Evolutionary conservation across 306 rosid genomes (phyloP), one percentile per base, ranked within the genome.

Genomic region (Quercus dentata): DNA sequence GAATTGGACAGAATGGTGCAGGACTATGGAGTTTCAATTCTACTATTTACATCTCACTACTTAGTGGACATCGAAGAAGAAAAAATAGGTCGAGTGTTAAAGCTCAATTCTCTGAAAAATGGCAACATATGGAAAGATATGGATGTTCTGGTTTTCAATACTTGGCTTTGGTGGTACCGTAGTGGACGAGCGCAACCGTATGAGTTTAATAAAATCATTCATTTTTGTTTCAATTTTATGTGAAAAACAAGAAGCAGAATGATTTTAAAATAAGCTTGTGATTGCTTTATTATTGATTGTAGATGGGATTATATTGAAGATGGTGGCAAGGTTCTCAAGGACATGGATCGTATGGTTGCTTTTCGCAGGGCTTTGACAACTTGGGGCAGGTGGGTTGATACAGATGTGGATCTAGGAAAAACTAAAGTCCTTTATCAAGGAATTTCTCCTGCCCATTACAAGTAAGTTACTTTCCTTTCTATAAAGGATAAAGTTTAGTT

Each of bases 161-260:
- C 94, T 56, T 92, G 97, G 97, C 93, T 87, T 11, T 92, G 97
- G 97, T 92, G 97, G 97, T 85, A 87, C 71, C 90, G 92, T 18
- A 84, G 74, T 3, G 90, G 88, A 76, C 79, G 82, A 4, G 64
- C 14, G 28, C 90, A 88, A 86, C 94, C 90, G 97, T 92, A 90
- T 0, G 84, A 27, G 31, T 63, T 76, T 69, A 27, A 31, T n/a
- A 30, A 69, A 79, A 33, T 27, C 81, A 51, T 30, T 20, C 38
- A 46, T 51, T n/a, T 35, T 58, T 67, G 14, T 58, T 1, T 2
- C 10, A 58, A 10, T 59, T 59, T 21, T 23, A 59, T 59, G 65
- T 9, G 65, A 59, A 59, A 59, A 59, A 41, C 65, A 59, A 20
- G 30, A 12, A 7, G 2, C 0, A 44, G 18, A 69, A n/a, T 6